Base-by-base conservation (phyloP, 306 rosid species). In the apple (Malus domestica) region DNA sequence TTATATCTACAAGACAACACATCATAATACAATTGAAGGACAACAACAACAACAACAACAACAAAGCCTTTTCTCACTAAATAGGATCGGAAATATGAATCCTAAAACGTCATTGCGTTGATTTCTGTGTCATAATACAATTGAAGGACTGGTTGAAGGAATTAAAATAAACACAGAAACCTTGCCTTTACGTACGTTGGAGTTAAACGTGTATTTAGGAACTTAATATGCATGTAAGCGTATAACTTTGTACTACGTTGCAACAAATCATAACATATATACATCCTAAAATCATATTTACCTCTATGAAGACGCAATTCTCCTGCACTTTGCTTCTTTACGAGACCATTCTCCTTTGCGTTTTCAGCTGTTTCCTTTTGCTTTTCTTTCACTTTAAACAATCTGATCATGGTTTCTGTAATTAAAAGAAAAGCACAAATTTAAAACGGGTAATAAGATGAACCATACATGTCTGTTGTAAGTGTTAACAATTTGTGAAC, bases 281-380 rank as follows among this genome's bases (percentile, higher is more conserved):
- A 52, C n/a, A 0, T 52, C 3, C n/a, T 52, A 52, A 52, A 52
- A 14, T 52, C 57, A 5, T 40, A 40, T 9, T 40, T 13, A 81
- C 85, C 88, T 85, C 68, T 85, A 33, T 81, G 88, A 71, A 81
- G 81, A 32, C 85, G 88, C 22, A 85, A 85, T 76, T 85, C 88
- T 8, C 88, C 88, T 27, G 88, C 81, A 72, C 46, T 71, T 81
- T 79, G 88, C 77, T 79, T 81, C 83, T 81, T 85, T 51, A 76
- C 71, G 1, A 82, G 79, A 20, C 58, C 74, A 52, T 49, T 60
- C 32, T 72, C 81, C 25, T 76, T 81, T 30, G 83, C 83, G 45
- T 79, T 81, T 29, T 62, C 71, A 18, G 78, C 81, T 15, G 55
- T 45, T 78, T 85, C 85, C 61, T 80, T 79, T 75, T 81, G 85